A percentile compares a stretch with the other conserved stretches of the same genome.
These are phyloP conservation scores for Fusarium concolor DNA, from an alignment of 2,329 filamentous ascomycete genomes.

Conservation along the genomic window DNA sequence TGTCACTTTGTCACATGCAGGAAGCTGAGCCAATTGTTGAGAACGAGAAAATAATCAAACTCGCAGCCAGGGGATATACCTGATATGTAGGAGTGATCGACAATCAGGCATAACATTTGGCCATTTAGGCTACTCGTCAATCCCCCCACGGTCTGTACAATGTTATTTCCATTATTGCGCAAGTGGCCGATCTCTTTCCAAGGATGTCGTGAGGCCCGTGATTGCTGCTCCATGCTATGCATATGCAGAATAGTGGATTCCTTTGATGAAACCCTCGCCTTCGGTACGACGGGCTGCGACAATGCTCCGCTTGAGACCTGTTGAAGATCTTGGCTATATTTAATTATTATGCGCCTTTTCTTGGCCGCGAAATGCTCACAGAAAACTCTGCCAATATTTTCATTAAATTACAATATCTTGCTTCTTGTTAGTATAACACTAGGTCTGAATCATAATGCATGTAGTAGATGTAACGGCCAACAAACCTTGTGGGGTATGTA, in stretches of 20 bases:
- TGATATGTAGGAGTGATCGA: slow-evolving; percentile 5
- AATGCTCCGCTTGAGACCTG: too few relatives aligned
- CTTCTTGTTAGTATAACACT: too few relatives aligned
- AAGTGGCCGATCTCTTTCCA: slow-evolving; percentile 12
- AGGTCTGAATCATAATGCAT: too few relatives aligned
- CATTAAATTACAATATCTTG: too few relatives aligned
- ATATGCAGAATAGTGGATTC: background rate
- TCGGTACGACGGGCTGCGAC: background rate
- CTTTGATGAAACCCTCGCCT: background rate
- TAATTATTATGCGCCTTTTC: too few relatives aligned
- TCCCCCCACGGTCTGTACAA: background rate
- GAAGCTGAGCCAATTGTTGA: slow-evolving; percentile 10
- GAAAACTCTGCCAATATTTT: too few relatives aligned
- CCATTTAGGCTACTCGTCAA: background rate
- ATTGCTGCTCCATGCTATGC: slow-evolving; percentile 7
- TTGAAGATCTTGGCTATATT: background rate
- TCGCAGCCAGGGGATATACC: background rate
- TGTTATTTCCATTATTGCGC: background rate
- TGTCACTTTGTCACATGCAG: too few relatives aligned
- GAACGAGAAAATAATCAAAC: slow-evolving; percentile 16
- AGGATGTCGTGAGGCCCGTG: slow-evolving; percentile 12
- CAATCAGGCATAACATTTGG: background rate
- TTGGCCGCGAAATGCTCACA: too few relatives aligned
- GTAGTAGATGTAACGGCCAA: too few relatives aligned
- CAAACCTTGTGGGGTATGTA: too few relatives aligned